These are phyloP conservation scores for Lotus japonicus DNA, from an alignment of 306 rosid species.

Conservation along the genomic window DNA sequence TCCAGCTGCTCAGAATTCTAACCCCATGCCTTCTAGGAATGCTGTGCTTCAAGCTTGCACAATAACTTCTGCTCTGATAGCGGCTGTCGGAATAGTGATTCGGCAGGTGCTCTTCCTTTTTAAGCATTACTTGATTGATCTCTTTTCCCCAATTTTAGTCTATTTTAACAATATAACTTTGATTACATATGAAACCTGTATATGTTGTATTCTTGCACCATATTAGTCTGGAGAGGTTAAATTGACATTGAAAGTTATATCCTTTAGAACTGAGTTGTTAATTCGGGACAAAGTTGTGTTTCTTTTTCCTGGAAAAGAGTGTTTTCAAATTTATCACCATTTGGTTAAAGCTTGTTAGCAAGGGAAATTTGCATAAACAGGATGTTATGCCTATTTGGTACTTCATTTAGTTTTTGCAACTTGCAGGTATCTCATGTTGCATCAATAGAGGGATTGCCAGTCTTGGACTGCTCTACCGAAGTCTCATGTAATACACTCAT, in stretches of 20 bases:
- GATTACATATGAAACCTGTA: background rate
- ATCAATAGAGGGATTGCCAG: constrained; percentile 62
- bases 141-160: background rate
- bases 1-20: constrained; percentile 31
- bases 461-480: constrained; percentile 67
- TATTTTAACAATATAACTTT: background rate
- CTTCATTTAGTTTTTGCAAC: constrained; percentile 11
- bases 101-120: constrained; percentile 53
- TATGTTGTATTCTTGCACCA: background rate
- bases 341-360: background rate
- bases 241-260: constrained; percentile 12
- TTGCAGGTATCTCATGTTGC: constrained; percentile 77
- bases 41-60: constrained; percentile 80
- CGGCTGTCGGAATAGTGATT: constrained; percentile 59
- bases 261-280: background rate
- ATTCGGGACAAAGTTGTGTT: background rate
- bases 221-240: background rate
- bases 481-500: constrained; percentile 59
- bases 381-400: constrained; percentile 7
- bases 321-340: constrained; percentile 2
- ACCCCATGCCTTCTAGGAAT: constrained; percentile 47
- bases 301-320: background rate
- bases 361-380: background rate
- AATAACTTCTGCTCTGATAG: constrained; percentile 63
- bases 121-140: background rate